phyloP scores from a whole-genome alignment of 768 basidiomycete genomes.

The Russula olivacea region DNA sequence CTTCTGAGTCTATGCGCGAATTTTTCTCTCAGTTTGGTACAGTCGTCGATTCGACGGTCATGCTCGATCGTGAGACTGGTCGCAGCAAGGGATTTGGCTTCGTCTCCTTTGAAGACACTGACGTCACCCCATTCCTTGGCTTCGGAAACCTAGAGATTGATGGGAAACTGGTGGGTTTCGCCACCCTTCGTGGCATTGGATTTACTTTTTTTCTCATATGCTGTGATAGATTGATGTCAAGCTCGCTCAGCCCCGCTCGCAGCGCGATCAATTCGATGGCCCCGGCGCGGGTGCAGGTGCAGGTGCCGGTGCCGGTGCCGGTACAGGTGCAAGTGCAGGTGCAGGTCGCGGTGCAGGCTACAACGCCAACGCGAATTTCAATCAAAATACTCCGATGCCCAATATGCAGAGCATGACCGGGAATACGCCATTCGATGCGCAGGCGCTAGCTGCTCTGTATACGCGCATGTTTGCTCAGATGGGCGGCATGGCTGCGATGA shows the following conservation, averaged over 20 bases:
- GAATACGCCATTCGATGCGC: constrained; percentile 73
- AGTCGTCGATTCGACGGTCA: constrained; percentile 95
- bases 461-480: constrained; percentile 84
- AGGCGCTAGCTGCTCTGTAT: constrained; percentile 87
- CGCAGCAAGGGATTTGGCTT: constrained; percentile 96
- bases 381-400: constrained; percentile 28
- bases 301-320: neutral
- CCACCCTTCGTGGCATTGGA: neutral
- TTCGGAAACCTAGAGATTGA: constrained; percentile 84
- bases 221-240: constrained; percentile 83
- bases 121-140: constrained; percentile 80
- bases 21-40: constrained; percentile 92
- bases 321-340: neutral
- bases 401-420: constrained; percentile 20
- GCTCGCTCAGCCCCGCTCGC: constrained; percentile 83
- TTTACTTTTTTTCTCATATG: neutral
- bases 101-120: constrained; percentile 86
- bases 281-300: neutral
- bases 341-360: constrained; percentile 22
- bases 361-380: constrained; percentile 44
- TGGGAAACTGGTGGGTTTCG: constrained; percentile 72
- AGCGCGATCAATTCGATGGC: constrained; percentile 47
- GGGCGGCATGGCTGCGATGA: constrained; percentile 43
- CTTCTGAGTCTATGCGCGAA: constrained; percentile 84
- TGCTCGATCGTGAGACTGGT: constrained; percentile 92